Evolutionary conservation across 2,329 filamentous ascomycete genomes (phyloP).

Genomic region (Ophiosphaerella korrae): DNA sequence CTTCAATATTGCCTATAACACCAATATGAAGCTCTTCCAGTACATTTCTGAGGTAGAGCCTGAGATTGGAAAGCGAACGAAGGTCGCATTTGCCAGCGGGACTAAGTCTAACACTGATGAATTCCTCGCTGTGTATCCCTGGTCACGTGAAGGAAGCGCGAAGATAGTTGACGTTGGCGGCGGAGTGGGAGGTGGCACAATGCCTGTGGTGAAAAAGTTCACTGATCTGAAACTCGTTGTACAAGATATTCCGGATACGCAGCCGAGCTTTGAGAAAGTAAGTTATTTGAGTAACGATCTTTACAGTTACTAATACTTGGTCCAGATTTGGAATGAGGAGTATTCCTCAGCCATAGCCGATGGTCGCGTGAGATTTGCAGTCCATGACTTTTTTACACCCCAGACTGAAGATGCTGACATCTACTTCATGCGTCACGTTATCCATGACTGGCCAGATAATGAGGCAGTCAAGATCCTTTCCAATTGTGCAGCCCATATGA

Average conservation of each 20-base stretch:
- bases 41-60: slow-evolving; percentile 5
- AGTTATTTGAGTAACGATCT: no score
- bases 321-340: slow-evolving; percentile 1
- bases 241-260: slow-evolving; percentile 5
- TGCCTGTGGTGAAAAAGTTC: slow-evolving; percentile 4
- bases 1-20: slow-evolving; percentile 4
- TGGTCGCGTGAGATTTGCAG: background rate
- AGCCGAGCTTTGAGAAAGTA: slow-evolving; percentile 4
- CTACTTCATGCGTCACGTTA: slow-evolving; percentile 1
- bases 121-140: slow-evolving; percentile 4
- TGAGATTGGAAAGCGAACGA: slow-evolving; percentile 4
- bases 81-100: slow-evolving; percentile 3
- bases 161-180: slow-evolving; percentile 7
- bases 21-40: slow-evolving; percentile 1
- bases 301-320: background rate
- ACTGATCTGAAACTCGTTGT: slow-evolving; percentile 1
- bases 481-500: background rate
- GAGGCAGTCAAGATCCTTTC: background rate
- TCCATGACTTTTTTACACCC: background rate
- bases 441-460: slow-evolving; percentile 1
- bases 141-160: slow-evolving; percentile 1
- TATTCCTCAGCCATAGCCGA: background rate
- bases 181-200: slow-evolving; percentile 6
- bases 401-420: slow-evolving; percentile 1
- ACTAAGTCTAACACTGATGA: slow-evolving; percentile 2